Conservation (phyloP, 257 asterid genomes). For the Rauvolfia tetraphylla region DNA sequence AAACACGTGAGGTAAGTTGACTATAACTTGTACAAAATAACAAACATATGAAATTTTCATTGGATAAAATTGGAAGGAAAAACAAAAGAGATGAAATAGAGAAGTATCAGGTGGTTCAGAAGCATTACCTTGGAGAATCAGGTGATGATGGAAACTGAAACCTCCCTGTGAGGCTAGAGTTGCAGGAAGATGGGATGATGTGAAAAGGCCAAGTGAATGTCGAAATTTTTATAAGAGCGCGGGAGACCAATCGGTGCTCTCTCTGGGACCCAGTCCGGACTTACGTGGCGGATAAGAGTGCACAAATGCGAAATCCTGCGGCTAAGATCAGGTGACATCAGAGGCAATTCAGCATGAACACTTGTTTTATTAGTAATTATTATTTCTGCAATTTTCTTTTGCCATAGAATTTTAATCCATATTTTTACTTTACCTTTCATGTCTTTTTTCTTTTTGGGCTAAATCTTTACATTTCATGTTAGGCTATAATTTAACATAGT, state of each 20-base stretch:
- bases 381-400: too few relatives aligned
- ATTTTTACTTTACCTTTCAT: too few relatives aligned
- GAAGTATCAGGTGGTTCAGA: neutral
- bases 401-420: neutral
- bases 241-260: slow-evolving; percentile 51
- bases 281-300: slow-evolving; percentile 79
- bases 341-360: too few relatives aligned
- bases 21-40: too few relatives aligned
- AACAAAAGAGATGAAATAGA: neutral
- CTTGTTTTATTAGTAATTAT: too few relatives aligned
- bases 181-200: slow-evolving; percentile 9
- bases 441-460: too few relatives aligned
- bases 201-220: slow-evolving; percentile 33
- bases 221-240: slow-evolving; percentile 58
- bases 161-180: neutral
- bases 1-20: too few relatives aligned
- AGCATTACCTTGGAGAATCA: neutral
- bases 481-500: too few relatives aligned
- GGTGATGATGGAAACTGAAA: neutral
- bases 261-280: slow-evolving; percentile 36
- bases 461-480: too few relatives aligned
- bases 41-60: too few relatives aligned
- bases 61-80: neutral
- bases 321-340: slow-evolving; percentile 35
- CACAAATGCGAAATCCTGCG: slow-evolving; percentile 30